These are phyloP conservation scores for Obba rivulosa DNA, from an alignment of 768 basidiomycete genomes.

Conservation along the genomic window DNA sequence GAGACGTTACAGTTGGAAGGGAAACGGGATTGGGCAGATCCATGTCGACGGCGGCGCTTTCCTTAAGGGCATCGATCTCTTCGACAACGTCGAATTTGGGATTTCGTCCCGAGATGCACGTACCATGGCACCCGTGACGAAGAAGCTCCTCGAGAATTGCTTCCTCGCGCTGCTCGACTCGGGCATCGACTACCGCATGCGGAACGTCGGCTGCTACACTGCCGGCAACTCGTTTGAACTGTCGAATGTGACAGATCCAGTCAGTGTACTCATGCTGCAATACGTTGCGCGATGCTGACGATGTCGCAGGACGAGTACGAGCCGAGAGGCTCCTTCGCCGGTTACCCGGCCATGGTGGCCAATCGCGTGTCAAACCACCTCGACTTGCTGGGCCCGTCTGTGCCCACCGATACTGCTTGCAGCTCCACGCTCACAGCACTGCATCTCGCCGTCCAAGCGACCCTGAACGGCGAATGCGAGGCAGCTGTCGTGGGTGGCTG, in stretches of 20 bases:
- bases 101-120: conserved; percentile 31
- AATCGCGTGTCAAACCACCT: conserved; percentile 39
- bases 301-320: conserved; percentile 30
- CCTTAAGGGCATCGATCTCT: conserved; percentile 30
- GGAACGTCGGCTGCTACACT: conserved; percentile 38
- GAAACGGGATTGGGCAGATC: conserved; percentile 9
- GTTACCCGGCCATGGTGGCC: conserved; percentile 31
- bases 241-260: conserved; percentile 1
- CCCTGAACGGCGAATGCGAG: conserved; percentile 40
- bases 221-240: conserved; percentile 24
- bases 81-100: conserved; percentile 38
- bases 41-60: conserved; percentile 30
- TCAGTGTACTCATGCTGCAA: neutral
- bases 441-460: conserved; percentile 42
- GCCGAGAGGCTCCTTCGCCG: conserved; percentile 29
- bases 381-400: conserved; percentile 40
- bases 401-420: conserved; percentile 47
- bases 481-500: conserved; percentile 42
- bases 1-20: neutral
- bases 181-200: conserved; percentile 40
- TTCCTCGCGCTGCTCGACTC: conserved; percentile 43
- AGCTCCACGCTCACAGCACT: conserved; percentile 41
- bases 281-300: neutral
- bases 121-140: conserved; percentile 27
- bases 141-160: conserved; percentile 32